These are phyloP conservation scores for Nissolia schottii DNA, from an alignment of 306 rosid genomes.

Conservation along the genomic window DNA sequence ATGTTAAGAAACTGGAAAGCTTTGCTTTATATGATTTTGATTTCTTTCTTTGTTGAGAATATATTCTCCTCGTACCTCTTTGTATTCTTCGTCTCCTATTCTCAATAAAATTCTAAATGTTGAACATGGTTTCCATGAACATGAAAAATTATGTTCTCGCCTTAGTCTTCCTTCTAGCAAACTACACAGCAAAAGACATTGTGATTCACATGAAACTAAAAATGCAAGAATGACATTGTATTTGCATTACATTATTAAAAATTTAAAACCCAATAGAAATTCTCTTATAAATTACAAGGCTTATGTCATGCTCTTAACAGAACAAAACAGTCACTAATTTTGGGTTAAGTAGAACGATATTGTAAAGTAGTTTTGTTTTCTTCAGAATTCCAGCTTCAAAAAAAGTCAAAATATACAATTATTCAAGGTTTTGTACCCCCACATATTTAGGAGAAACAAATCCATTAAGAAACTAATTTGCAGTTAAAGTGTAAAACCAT, in stretches of 20 bases:
- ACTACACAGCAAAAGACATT: not conserved
- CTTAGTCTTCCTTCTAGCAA: not conserved
- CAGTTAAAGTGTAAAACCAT: not conserved
- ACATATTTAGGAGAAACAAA: not conserved
- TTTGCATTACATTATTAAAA: not conserved
- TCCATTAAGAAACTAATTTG: not conserved
- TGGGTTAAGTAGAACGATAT: not conserved
- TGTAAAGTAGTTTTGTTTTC: not conserved
- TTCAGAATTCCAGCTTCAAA: not conserved
- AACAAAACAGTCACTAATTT: not conserved
- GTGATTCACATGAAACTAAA: not conserved
- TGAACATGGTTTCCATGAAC: not conserved
- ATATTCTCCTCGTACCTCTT: too few relatives aligned
- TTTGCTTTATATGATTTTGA: too few relatives aligned
- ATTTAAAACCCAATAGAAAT: not conserved
- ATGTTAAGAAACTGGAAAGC: too few relatives aligned
- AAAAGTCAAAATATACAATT: not conserved
- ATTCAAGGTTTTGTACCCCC: slow-evolving; percentile 3
- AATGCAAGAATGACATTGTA: not conserved
- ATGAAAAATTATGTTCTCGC: not conserved
- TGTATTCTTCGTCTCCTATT: too few relatives aligned
- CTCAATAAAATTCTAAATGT: too few relatives aligned
- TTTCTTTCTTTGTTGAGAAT: too few relatives aligned
- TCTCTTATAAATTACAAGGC: not conserved
- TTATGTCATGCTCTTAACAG: not conserved